Evolutionary conservation across 768 basidiomycete genomes (phyloP).

Genomic region (Candolleomyces eurysporus): DNA sequence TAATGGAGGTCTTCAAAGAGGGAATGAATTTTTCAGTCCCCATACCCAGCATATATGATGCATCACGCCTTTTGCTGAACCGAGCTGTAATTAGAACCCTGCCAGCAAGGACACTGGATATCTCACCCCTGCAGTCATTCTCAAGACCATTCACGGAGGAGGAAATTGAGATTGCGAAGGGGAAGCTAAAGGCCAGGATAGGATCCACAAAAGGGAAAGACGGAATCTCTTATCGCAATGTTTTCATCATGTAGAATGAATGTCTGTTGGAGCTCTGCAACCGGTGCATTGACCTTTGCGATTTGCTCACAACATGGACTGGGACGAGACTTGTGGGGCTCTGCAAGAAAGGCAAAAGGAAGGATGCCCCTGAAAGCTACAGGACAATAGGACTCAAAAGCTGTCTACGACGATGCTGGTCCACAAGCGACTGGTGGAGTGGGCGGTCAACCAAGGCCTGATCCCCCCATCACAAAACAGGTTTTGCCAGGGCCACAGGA

Average conservation of each 20-base stretch:
- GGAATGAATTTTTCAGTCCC: neutral
- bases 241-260: neutral
- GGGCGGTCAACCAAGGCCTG: constrained; percentile 13
- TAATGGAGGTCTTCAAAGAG: neutral
- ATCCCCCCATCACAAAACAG: constrained; percentile 31
- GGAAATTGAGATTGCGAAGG: neutral
- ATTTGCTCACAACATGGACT: neutral
- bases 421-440: constrained; percentile 16
- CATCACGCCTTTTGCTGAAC: neutral
- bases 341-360: constrained; percentile 16
- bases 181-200: neutral
- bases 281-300: neutral
- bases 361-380: constrained; percentile 13
- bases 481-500: constrained; percentile 22
- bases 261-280: neutral
- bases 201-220: neutral
- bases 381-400: constrained; percentile 18
- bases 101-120: neutral
- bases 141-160: neutral
- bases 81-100: neutral
- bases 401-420: constrained; percentile 20
- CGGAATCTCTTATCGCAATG: neutral
- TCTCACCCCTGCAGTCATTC: neutral
- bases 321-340: neutral
- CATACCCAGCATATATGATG: neutral